Conservation (phyloP, 805 yeast genomes). For the Tanozyma kutaoensis region DNA sequence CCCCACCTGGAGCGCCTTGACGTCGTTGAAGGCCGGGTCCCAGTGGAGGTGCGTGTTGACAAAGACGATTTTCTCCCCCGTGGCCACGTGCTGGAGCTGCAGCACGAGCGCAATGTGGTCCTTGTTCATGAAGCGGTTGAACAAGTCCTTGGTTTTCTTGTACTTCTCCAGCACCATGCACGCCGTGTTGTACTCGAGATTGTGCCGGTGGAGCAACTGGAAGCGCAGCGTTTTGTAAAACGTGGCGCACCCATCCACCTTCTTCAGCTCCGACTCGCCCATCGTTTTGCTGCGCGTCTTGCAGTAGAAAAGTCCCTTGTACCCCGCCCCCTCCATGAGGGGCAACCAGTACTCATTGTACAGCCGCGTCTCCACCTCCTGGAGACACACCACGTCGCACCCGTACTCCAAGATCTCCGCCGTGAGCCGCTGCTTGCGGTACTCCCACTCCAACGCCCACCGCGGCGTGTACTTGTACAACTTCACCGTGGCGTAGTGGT, state of each 20-base stretch:
- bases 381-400: constrained; percentile 79
- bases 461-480: constrained; percentile 92
- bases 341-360: constrained; percentile 84
- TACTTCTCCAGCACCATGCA: constrained; percentile 76
- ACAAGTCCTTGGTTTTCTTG: constrained; percentile 86
- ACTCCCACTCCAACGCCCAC: constrained; percentile 94
- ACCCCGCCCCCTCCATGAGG: constrained; percentile 56
- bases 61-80: constrained; percentile 60
- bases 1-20: constrained; percentile 91
- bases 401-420: constrained; percentile 54
- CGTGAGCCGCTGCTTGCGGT: constrained; percentile 63
- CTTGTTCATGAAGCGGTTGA: constrained; percentile 91
- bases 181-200: constrained; percentile 71
- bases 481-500: constrained; percentile 85
- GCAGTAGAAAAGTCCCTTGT: constrained; percentile 69
- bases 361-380: constrained; percentile 85
- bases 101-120: constrained; percentile 82
- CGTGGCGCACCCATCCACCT: constrained; percentile 98
- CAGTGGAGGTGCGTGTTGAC: constrained; percentile 95
- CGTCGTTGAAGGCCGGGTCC: constrained; percentile 96
- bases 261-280: constrained; percentile 66
- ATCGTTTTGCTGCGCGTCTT: constrained; percentile 90
- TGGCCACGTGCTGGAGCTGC: constrained; percentile 56
- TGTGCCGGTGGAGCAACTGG: constrained; percentile 53
- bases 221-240: constrained; percentile 66